phyloP scores from a whole-genome alignment of 176 grass and related monocot genomes.

The Alloteropsis semialata region DNA sequence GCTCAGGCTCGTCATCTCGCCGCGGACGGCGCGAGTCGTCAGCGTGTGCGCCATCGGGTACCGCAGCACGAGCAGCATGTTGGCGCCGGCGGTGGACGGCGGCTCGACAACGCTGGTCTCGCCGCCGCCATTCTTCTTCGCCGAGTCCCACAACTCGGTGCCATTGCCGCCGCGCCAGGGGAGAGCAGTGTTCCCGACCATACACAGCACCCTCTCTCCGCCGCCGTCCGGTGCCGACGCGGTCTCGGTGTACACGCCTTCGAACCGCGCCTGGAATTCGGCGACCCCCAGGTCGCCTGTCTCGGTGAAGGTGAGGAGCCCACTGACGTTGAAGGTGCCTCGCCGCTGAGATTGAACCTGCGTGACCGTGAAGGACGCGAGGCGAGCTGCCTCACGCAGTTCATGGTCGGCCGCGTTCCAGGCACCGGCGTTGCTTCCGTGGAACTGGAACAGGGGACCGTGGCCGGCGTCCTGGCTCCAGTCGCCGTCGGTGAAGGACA shows the following conservation, averaged over 20 bases:
- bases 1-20: conserved; percentile 58
- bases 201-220: conserved; percentile 54
- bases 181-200: conserved; percentile 60
- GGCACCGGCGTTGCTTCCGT: background rate
- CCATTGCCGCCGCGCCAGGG: conserved; percentile 30
- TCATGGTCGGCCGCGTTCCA: background rate
- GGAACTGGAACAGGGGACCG: background rate
- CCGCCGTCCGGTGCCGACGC: background rate
- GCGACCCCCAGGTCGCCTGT: conserved; percentile 49
- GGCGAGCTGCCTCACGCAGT: background rate
- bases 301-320: conserved; percentile 47
- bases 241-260: conserved; percentile 71
- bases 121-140: conserved; percentile 25
- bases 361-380: conserved; percentile 47
- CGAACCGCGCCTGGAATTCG: conserved; percentile 48
- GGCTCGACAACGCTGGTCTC: conserved; percentile 22
- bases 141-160: conserved; percentile 39
- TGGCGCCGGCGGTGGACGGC: conserved; percentile 15
- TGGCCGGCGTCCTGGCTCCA: conserved; percentile 7
- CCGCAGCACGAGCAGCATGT: conserved; percentile 47
- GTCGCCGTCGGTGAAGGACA: conserved; percentile 8
- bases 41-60: conserved; percentile 53
- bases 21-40: conserved; percentile 50
- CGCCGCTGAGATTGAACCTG: conserved; percentile 27
- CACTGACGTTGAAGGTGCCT: conserved; percentile 58